These are phyloP conservation scores for Zopfia rhizophila DNA, from an alignment of 2,329 filamentous ascomycete species.

Conservation along the genomic window DNA sequence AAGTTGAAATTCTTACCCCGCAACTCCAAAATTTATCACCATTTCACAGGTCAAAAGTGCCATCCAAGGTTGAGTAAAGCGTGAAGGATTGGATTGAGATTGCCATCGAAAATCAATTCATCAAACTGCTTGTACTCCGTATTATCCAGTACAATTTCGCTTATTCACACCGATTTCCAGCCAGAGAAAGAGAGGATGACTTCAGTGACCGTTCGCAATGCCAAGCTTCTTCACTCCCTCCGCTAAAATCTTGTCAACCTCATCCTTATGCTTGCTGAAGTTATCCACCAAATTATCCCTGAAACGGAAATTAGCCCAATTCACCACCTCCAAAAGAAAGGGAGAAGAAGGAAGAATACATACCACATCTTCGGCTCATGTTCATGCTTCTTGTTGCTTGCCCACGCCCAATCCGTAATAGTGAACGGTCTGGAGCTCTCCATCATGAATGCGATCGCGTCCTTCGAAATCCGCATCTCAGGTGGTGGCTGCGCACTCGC, in stretches of 20 bases:
- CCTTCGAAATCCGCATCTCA: conserved; percentile 54
- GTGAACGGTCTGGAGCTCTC: conserved; percentile 58
- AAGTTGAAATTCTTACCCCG: no score
- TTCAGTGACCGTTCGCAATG: conserved; percentile 21
- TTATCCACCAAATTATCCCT: conserved; percentile 63
- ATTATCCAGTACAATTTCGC: no score
- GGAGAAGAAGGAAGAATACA: no score
- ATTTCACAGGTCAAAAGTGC: no score
- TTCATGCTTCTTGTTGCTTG: conserved; percentile 58
- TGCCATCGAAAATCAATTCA: no score
- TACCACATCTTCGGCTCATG: conserved; percentile 60
- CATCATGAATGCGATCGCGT: conserved; percentile 73
- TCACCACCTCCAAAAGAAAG: no score
- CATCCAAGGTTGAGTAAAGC: no score
- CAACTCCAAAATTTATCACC: no score
- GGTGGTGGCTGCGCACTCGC: conserved; percentile 60
- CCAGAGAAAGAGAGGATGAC: conserved; percentile 13
- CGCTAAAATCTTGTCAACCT: conserved; percentile 58
- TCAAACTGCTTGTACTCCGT: no score
- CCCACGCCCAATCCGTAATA: conserved; percentile 50
- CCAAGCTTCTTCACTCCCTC: conserved; percentile 41
- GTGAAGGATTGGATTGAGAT: no score
- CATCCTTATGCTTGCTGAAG: conserved; percentile 59
- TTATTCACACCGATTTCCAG: conserved; percentile 54
- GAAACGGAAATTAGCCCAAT: no score